Percentiles rank a stretch among this genome's conserved stretches.
Conservation (phyloP, 345 rosid species). For the Pugionium dolabratum region DNA sequence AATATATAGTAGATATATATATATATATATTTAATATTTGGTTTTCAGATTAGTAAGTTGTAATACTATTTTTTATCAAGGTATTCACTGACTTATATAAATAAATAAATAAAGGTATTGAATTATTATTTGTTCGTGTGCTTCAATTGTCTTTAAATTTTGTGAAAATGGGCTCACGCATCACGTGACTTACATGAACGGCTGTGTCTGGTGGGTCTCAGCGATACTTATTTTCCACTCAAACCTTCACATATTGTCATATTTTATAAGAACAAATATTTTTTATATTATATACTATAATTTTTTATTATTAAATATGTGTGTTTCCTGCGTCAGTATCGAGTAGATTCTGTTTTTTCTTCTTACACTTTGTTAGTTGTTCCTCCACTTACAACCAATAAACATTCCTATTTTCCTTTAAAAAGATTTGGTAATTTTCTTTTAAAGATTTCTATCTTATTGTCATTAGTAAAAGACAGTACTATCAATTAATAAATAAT, state of each 20-base stretch:
- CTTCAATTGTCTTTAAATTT: neutral
- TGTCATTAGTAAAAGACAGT: neutral
- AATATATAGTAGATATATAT: no score
- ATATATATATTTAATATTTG: no score
- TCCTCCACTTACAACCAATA: neutral
- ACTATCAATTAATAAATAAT: neutral
- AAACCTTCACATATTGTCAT: neutral
- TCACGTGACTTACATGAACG: slow-evolving; percentile 33
- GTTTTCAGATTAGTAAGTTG: no score
- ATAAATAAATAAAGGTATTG: neutral
- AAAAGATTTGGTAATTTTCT: no score
- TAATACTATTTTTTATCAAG: neutral
- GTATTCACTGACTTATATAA: no score
- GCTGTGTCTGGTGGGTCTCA: slow-evolving; percentile 17
- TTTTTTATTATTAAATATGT: no score
- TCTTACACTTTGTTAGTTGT: neutral
- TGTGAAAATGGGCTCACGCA: slow-evolving; percentile 20
- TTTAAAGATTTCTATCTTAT: no score
- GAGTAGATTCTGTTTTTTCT: neutral
- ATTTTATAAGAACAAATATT: no score
- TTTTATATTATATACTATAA: no score
- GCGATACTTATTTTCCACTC: slow-evolving; percentile 27
- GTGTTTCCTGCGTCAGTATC: neutral
- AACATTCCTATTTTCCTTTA: neutral
- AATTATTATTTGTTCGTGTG: neutral